Percentiles rank a stretch among this genome's conserved stretches.
These are phyloP conservation scores for Ananas comosus DNA, from an alignment of 176 grass and related monocot genomes.

Conservation along the genomic window DNA sequence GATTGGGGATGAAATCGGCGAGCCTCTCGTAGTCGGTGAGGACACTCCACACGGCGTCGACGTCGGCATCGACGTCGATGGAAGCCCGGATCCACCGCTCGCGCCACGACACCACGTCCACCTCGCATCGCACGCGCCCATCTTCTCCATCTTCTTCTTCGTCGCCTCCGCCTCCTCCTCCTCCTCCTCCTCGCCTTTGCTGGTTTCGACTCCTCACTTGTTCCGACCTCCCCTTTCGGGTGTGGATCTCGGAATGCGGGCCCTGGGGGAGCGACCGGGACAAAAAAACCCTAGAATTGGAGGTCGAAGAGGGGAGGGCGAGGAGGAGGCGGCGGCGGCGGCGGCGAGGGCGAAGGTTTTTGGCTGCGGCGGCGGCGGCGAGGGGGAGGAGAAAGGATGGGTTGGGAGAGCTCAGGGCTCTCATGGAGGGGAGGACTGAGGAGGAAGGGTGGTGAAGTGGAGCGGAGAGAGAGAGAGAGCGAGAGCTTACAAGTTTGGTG, in stretches of 20 bases:
- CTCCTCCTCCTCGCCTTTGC: background rate
- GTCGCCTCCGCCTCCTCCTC: background rate
- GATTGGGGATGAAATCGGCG: slow-evolving; percentile 90
- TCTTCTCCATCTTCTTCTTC: slow-evolving; percentile 12
- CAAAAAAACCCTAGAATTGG: background rate
- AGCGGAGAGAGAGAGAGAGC: background rate
- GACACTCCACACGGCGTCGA: slow-evolving; percentile 73
- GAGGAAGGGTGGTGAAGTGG: background rate
- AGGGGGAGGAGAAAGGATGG: background rate
- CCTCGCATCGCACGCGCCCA: slow-evolving; percentile 51
- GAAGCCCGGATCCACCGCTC: slow-evolving; percentile 63
- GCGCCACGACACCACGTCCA: slow-evolving; percentile 91
- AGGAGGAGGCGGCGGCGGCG: background rate
- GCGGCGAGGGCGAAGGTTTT: background rate
- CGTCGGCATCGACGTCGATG: slow-evolving; percentile 59
- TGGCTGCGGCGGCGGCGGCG: background rate
- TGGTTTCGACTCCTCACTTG: background rate
- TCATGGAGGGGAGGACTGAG: background rate
- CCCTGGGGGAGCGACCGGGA: background rate
- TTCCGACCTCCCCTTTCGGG: background rate
- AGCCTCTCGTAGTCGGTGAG: slow-evolving; percentile 95
- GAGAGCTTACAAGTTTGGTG: background rate
- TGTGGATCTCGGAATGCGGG: background rate
- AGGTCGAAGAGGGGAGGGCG: background rate
- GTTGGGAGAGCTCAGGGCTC: background rate